Evolutionary conservation across 192 early-diverging fungal species (phyloP), one percentile per base, ranked within the genome.

Genomic region (Coemansia sp.): DNA sequence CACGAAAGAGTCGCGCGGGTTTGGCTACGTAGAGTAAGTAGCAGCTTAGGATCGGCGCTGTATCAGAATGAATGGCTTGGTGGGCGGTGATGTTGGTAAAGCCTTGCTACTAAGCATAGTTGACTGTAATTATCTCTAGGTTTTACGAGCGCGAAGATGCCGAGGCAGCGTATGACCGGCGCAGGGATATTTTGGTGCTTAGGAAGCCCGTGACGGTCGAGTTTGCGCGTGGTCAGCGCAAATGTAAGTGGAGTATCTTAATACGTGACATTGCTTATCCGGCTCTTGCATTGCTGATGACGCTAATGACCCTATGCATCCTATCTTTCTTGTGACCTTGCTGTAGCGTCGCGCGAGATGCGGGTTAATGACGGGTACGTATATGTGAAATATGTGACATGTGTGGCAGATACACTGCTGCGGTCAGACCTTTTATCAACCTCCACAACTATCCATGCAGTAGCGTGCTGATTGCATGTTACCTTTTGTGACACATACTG

Each of bases 181-280:
- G 76, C 60, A 69, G 58, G 25, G 73, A 75, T 36, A 69, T 77
- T 3, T 11, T 73, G 44, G 69, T 84, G 34, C 63, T 58, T 23
- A 58, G 73, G 21, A 70, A 68, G 45, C 72, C 76, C 21, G 76
- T 75, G 64, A 63, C 73, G 25, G 61, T 84, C 32, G 81, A 84
- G 72, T 84, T 84, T 78, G 81, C 81, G n/a, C 75, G 76, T 51
- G 81, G 81, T 19, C 69, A 78, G 67, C 81, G 81, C 68, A 84
- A 84, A 68, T 75, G 77, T 79, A 79, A 67, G 77, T 64, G 62
- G 1, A 12, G 15, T 10, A 32, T 25, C 32, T 2, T 4, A 4
- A 31, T 31, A 4, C 55, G 5, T 7, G 21, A 0, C 17, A 19
- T 37, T 60, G 36, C 36, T 32, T 60, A 31, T 31, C 51, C 10